phyloP scores from a whole-genome alignment of 169 alveolate species.

The Cyclospora cayetanensis region DNA sequence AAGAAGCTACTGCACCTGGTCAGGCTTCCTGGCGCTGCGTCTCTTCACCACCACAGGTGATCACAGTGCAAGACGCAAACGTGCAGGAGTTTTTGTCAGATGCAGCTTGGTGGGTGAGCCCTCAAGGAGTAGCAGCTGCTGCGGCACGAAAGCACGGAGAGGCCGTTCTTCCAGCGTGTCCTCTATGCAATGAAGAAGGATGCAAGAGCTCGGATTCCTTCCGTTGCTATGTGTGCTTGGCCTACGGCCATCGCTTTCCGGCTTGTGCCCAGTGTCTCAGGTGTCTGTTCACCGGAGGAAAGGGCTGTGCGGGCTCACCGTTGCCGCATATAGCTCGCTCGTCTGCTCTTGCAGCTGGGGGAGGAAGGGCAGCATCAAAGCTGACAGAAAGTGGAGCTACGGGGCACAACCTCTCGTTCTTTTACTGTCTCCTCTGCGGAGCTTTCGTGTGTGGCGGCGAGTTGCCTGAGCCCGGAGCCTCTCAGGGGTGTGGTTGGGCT shows the following conservation, averaged over 20 bases:
- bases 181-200: not conserved
- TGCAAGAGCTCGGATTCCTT: slow-evolving; percentile 27
- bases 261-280: slow-evolving; percentile 40
- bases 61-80: slow-evolving; percentile 3
- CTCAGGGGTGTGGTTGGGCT: slow-evolving; percentile 36
- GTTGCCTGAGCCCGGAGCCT: slow-evolving; percentile 13
- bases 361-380: not conserved
- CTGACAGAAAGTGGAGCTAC: not conserved
- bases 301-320: slow-evolving; percentile 6
- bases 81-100: not conserved
- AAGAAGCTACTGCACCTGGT: not conserved
- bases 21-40: not conserved
- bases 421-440: slow-evolving; percentile 42
- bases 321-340: not conserved
- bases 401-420: not conserved
- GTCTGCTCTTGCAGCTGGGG: not conserved
- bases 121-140: slow-evolving; percentile 30
- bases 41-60: not conserved
- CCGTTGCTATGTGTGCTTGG: slow-evolving; percentile 3
- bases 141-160: not conserved
- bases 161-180: not conserved
- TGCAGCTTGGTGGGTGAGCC: not conserved
- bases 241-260: slow-evolving; percentile 24
- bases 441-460: slow-evolving; percentile 43
- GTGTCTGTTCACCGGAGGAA: slow-evolving; percentile 49